These are phyloP conservation scores for Coleophoma eucalyptorum DNA, from an alignment of 2,329 filamentous ascomycete genomes.

Conservation along the genomic window DNA sequence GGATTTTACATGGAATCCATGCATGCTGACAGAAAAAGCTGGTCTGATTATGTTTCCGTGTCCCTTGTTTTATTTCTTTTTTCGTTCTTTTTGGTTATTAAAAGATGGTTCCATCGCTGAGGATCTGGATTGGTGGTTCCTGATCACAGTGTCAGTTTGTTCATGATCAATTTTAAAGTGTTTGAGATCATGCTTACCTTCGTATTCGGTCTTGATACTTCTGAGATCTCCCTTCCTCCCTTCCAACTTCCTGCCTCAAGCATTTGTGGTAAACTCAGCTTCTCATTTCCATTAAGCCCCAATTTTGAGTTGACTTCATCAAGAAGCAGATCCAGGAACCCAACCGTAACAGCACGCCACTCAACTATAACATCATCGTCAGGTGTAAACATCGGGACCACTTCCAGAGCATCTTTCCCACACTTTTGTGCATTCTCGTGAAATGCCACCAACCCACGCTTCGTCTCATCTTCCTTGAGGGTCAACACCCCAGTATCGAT, in stretches of 20 bases:
- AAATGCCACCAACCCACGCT: constrained; percentile 69
- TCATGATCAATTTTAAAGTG: neutral
- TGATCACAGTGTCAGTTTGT: constrained; percentile 3
- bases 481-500: constrained; percentile 79
- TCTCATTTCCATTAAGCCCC: constrained; percentile 64
- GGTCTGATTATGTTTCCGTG: too few species aligned
- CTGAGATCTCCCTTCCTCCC: constrained; percentile 93
- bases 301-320: constrained; percentile 66
- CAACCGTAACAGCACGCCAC: constrained; percentile 73
- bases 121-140: constrained; percentile 88
- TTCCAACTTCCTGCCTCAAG: constrained; percentile 98
- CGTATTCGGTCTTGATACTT: constrained; percentile 92
- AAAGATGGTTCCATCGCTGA: constrained; percentile 95
- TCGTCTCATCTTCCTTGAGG: constrained; percentile 65
- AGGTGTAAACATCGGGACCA: constrained; percentile 68
- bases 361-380: constrained; percentile 78
- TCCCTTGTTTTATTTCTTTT: neutral
- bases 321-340: constrained; percentile 68
- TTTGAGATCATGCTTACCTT: constrained; percentile 47
- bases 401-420: constrained; percentile 67
- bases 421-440: constrained; percentile 67
- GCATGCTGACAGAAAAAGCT: too few species aligned
- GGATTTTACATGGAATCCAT: too few species aligned
- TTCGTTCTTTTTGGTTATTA: constrained; percentile 34
- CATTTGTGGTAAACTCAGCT: constrained; percentile 78